Base-by-base conservation (phyloP, 768 basidiomycete species). In the Pisolithus orientalis region DNA sequence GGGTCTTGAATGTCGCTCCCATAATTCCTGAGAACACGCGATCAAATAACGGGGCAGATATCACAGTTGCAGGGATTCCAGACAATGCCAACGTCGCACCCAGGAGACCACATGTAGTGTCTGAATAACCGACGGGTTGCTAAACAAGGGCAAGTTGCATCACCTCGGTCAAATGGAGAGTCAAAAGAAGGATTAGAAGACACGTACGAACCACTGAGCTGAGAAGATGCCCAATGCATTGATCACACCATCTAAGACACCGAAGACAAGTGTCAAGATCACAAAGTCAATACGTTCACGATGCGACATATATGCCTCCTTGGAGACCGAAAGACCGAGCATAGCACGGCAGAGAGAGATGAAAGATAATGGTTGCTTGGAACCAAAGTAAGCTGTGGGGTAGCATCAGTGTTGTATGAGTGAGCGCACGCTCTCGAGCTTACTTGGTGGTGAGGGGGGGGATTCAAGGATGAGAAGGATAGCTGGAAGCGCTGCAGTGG, bases 391-490 rank as follows among this genome's bases (percentile, higher is more conserved):
- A 0, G 87, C 87, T 87, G 57, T 11, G 53, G 49, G 53, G 40
- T 43, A 16, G 42, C 17, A 34, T 39, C 7, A 45, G 27, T 17
- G 34, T 34, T 5, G 1, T 4, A 34, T 34, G 10, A 5, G 11
- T 11, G 34, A 34, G 34, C 10, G 34, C 5, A 14, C 34, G 11
- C 11, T 34, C 13, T 13, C 13, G 14, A 13, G 11, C 34, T 11
- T 66, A 92, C 90, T 91, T 0, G 90, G 90, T 31, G 90, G 90
- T 7, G 77, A 82, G 21, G 88, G 87, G 8, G 90, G 90, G 1
- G 75, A 72, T 28, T 72, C 71, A 2, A 71, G 60, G 24, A 94
- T 77, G 25, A 90, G 63, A 44, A 91, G 71, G 3, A 80, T 71
- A n/a, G 75, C 71, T 0, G 89, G 88, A 8, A 73, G 62, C 1